These are phyloP conservation scores for Rutidosis leptorrhynchoides DNA, from an alignment of 129 eudicot genomes.

Conservation along the genomic window DNA sequence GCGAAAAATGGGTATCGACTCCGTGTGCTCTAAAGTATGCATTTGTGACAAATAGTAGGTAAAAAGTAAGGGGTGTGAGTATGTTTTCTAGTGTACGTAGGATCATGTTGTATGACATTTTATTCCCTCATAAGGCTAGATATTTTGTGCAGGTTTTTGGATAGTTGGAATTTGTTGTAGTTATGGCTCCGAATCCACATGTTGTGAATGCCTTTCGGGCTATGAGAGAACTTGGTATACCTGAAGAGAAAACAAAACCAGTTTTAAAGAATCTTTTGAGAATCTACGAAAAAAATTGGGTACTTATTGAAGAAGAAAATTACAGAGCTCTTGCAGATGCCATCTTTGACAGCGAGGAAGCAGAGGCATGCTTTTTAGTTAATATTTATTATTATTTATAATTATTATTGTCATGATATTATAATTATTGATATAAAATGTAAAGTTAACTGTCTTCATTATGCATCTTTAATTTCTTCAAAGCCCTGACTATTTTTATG, in stretches of 20 bases:
- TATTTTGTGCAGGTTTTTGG: conserved; percentile 19
- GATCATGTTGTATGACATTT: not conserved
- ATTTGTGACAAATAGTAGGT: no score
- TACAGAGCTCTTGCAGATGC: conserved; percentile 95
- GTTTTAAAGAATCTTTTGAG: conserved; percentile 68
- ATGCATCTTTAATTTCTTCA: not conserved
- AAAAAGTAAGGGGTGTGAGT: no score
- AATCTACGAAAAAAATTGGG: conserved; percentile 87
- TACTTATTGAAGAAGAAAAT: conserved; percentile 76
- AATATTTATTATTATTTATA: no score
- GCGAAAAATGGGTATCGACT: no score
- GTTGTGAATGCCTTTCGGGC: conserved; percentile 73
- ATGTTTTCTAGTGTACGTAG: not conserved
- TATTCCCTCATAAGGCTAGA: not conserved
- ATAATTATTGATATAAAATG: no score
- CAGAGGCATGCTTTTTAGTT: conserved; percentile 32
- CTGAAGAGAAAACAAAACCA: conserved; percentile 77
- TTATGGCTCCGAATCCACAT: conserved; percentile 52
- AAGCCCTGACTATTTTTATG: conserved; percentile 21
- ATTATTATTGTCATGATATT: no score
- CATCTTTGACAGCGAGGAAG: conserved; percentile 67
- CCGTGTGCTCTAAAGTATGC: no score
- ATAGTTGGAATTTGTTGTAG: conserved; percentile 28
- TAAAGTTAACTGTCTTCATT: no score
- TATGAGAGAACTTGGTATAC: conserved; percentile 67